Evolutionary conservation across 2,329 filamentous ascomycete species (phyloP), one percentile per base, ranked within the genome.

Genomic region (Aspergillus piperis): DNA sequence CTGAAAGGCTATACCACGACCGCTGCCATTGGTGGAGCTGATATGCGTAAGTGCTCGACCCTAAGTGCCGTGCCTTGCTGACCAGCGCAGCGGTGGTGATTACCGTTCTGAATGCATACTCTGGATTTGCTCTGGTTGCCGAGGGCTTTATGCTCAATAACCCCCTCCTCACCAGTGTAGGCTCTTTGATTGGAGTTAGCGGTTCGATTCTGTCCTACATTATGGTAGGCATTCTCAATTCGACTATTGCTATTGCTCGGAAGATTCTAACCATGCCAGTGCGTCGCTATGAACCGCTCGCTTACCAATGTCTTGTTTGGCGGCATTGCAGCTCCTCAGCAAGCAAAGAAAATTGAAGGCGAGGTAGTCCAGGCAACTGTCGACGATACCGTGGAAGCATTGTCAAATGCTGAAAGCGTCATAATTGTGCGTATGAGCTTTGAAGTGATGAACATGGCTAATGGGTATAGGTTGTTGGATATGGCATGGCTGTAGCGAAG

Each of bases 121-220:
- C 90, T 51, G 92, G 92, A 11, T 96, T 96, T 60, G 92, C 92
- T 0, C 83, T 96, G 2, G 91, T 96, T 0, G 92, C 92, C 0
- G 92, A 96, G 75, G 92, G 92, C 0, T 89, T 96, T 73, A 96
- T 96, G 92, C 82, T 96, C 13, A 88, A 95, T 66, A 96, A 96
- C 61, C 87, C 92, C 0, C 82, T 96, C 0, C 82, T 96, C 1
- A 96, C 91, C 0, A 92, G 90, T 0, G 89, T 96, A 3, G 92
- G 92, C 2, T 91, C 91, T 0, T 81, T 96, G 2, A 96, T 96
- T 47, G 92, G 92, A 48, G 91, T 95, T 1, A 93, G 89, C 11
- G 92, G 92, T 57, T 95, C 90, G 0, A 96, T 96, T 63, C 84
- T 96, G 5, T 95, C 91, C 0, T 94, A 94, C 75, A 90, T 95